These are phyloP conservation scores for Eragrostis curvula DNA, from an alignment of 176 grass and related monocot species.

Conservation along the genomic window DNA sequence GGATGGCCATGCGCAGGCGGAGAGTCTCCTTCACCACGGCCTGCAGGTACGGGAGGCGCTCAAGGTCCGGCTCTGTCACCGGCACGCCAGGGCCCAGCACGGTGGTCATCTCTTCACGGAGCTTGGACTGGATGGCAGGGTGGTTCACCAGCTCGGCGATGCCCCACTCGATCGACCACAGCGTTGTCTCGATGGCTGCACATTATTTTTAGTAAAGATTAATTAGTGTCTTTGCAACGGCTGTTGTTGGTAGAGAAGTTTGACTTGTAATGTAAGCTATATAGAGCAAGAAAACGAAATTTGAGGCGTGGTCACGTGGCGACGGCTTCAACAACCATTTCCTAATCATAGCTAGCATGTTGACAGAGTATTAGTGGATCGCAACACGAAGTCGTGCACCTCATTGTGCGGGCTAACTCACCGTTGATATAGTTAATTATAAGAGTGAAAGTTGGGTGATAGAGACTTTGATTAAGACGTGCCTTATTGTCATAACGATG, in stretches of 20 bases:
- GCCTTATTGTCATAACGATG: neutral
- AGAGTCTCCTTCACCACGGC: constrained; percentile 94
- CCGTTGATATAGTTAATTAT: neutral
- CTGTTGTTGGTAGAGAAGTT: neutral
- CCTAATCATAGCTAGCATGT: neutral
- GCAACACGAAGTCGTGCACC: neutral
- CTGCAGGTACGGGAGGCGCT: constrained; percentile 88
- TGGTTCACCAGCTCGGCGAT: constrained; percentile 96
- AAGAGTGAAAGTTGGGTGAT: neutral
- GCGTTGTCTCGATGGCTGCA: constrained; percentile 95
- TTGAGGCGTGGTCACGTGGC: neutral
- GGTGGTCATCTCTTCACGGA: constrained; percentile 51
- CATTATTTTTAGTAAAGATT: neutral
- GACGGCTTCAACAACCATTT: neutral
- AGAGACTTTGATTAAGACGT: neutral
- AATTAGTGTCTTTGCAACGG: neutral
- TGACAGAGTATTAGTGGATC: neutral
- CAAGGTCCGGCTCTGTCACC: constrained; percentile 89
- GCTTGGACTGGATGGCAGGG: constrained; percentile 71
- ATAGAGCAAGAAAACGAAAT: neutral
- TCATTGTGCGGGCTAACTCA: neutral
- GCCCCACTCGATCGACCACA: constrained; percentile 99
- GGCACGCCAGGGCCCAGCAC: constrained; percentile 57
- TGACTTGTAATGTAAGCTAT: neutral
- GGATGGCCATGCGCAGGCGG: constrained; percentile 98